Base-by-base conservation (phyloP, 1,139 yeast species). In the Meyerozyma athensensis region DNA sequence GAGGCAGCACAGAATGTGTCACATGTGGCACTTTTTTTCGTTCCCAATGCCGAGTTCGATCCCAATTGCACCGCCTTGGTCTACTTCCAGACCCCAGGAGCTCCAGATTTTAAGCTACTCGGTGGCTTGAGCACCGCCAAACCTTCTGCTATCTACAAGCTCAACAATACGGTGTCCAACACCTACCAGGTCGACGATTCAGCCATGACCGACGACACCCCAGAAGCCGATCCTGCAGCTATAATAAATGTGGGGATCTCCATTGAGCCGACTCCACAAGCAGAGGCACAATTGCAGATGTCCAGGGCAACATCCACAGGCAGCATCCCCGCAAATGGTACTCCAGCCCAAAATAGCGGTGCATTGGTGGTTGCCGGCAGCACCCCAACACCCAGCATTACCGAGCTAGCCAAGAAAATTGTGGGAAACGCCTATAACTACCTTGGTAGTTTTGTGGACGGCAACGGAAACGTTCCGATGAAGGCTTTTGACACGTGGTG, bases 401-500 rank as follows among this genome's bases (percentile, higher is more conserved):
- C 72, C 1, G 73, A 69, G 7, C 59, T 90, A 42, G 96, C 97
- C 1, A 86, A 85, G 46, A 86, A 85, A 54, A 87, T 92, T 41
- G 95, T 92, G 19, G 81, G 82, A 21, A 87, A 92, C 59, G 97
- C 97, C 1, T 92, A 90, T 61, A 90, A 92, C 55, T 92, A 78
- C 54, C 63, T 92, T 42, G 80, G 95, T 1, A 86, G 97, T 18
- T 92, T 90, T 54, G 74, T 89, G 10, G 95, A 86, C 51, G 59
- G 64, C 6, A 67, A 74, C 20, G 95, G 95, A 1, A 85, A 77
- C 50, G 96, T 90, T 5, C 86, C 94, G 3, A 86, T 92, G 58
- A 85, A 81, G 53, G 86, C 82, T 34, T 90, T 92, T 53, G 95
- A 92, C 56, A 82, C 78, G 26, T 92, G 99, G 99, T 90, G 98